A percentile compares a stretch with the other conserved stretches of the same genome.
phyloP scores from a whole-genome alignment of 345 rosid genomes.

The Arabidopsis thaliana region DNA sequence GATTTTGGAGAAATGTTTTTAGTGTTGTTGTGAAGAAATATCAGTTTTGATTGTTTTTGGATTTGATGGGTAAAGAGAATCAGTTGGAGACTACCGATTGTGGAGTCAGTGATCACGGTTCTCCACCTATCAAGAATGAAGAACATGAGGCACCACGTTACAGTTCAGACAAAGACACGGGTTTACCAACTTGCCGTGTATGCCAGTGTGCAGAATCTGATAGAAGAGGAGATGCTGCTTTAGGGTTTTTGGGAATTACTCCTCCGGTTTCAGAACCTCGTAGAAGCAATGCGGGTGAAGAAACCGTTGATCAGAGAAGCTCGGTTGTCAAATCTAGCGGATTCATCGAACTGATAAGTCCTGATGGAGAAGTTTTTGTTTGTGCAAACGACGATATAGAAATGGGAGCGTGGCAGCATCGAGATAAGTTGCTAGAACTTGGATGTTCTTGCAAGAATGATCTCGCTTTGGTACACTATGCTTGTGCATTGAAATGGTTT shows the following conservation, averaged over 20 bases:
- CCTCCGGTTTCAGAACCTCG: constrained; percentile 54
- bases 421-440: constrained; percentile 67
- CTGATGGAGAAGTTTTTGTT: constrained; percentile 83
- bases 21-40: constrained; percentile 13
- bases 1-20: constrained; percentile 21
- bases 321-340: constrained; percentile 41
- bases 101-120: constrained; percentile 42
- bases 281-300: constrained; percentile 46
- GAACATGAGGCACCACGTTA: constrained; percentile 48
- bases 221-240: constrained; percentile 78
- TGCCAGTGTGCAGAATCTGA: constrained; percentile 96
- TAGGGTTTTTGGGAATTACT: constrained; percentile 75
- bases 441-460: constrained; percentile 93
- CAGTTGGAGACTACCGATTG: constrained; percentile 35
- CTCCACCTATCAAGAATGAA: constrained; percentile 42
- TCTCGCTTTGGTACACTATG: constrained; percentile 86
- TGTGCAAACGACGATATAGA: constrained; percentile 71
- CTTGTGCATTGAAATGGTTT: constrained; percentile 97
- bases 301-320: constrained; percentile 32
- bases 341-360: constrained; percentile 73
- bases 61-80: constrained; percentile 46
- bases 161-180: constrained; percentile 76
- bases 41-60: constrained; percentile 28
- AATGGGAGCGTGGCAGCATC: constrained; percentile 63
- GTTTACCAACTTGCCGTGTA: constrained; percentile 79